Evolutionary conservation across 2,329 filamentous ascomycete species (phyloP).

Genomic region (Ophiosphaerella korrae): DNA sequence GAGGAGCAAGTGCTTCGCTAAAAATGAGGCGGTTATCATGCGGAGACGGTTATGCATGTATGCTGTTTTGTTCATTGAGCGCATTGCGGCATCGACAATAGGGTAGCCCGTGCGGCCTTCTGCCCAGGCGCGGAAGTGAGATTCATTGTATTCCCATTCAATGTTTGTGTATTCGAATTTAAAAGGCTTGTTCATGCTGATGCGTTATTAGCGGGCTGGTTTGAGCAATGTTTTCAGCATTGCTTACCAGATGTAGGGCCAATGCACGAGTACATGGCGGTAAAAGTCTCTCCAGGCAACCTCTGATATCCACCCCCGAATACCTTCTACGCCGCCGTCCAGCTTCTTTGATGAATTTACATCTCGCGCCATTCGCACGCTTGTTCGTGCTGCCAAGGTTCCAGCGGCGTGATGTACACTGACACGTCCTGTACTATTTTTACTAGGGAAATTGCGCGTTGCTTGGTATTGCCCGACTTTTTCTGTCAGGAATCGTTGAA

Average conservation of each 20-base stretch:
- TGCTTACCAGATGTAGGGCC: slow-evolving; percentile 78
- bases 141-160: slow-evolving; percentile 67
- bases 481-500: slow-evolving; percentile 53
- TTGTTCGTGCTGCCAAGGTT: slow-evolving; percentile 52
- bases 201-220: slow-evolving; percentile 9
- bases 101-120: slow-evolving; percentile 53
- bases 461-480: slow-evolving; percentile 49
- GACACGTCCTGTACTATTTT: slow-evolving; percentile 48
- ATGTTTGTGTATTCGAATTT: slow-evolving; percentile 86
- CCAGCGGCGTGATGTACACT: slow-evolving; percentile 54
- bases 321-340: slow-evolving; percentile 49
- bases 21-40: slow-evolving; percentile 58
- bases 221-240: background rate
- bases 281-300: slow-evolving; percentile 61
- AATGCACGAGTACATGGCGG: slow-evolving; percentile 72
- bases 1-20: slow-evolving; percentile 56
- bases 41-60: slow-evolving; percentile 61
- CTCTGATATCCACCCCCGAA: slow-evolving; percentile 56
- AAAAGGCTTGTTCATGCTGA: slow-evolving; percentile 73
- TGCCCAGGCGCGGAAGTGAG: slow-evolving; percentile 70
- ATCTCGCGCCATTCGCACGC: slow-evolving; percentile 59
- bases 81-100: slow-evolving; percentile 59
- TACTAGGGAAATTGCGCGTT: slow-evolving; percentile 50
- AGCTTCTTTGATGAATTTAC: slow-evolving; percentile 59
- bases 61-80: slow-evolving; percentile 54